These are phyloP conservation scores for Aspergillus novoparasiticus DNA, from an alignment of 2,329 filamentous ascomycete species.

Conservation along the genomic window DNA sequence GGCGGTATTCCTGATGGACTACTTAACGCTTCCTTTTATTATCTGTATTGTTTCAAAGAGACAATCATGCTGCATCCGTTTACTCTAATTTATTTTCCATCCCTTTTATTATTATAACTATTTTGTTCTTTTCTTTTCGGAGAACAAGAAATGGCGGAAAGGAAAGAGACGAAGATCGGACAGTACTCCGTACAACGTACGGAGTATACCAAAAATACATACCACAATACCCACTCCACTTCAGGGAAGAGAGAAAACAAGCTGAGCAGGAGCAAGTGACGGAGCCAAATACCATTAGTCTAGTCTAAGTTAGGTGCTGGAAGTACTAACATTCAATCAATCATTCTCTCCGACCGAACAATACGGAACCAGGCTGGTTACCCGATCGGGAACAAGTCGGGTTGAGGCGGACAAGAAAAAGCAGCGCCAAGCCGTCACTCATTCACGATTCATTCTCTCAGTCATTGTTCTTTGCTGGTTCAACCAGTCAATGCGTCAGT, in stretches of 20 bases:
- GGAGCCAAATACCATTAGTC: too few relatives aligned
- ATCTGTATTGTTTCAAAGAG: neutral
- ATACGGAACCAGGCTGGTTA: conserved; percentile 4
- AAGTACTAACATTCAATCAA: too few relatives aligned
- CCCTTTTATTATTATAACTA: neutral
- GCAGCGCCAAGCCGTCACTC: neutral
- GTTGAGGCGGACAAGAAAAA: conserved; percentile 1
- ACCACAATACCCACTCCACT: neutral
- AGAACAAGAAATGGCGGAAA: too few relatives aligned
- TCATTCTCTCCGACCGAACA: neutral
- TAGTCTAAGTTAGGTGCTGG: neutral
- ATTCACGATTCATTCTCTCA: neutral
- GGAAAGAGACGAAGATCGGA: too few relatives aligned
- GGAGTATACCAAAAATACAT: neutral
- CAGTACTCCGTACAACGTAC: neutral
- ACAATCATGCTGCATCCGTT: neutral
- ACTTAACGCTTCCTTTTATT: neutral
- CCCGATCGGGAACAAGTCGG: conserved; percentile 8
- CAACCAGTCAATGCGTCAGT: neutral
- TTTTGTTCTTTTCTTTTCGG: neutral
- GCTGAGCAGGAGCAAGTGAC: too few relatives aligned
- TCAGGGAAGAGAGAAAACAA: neutral
- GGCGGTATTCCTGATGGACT: neutral
- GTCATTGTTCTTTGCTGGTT: neutral
- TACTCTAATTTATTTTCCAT: neutral